A percentile compares a stretch with the other conserved stretches of the same genome.
Evolutionary conservation across 2,329 filamentous ascomycete genomes (phyloP).

Genomic region (Arachnopeziza araneosa): DNA sequence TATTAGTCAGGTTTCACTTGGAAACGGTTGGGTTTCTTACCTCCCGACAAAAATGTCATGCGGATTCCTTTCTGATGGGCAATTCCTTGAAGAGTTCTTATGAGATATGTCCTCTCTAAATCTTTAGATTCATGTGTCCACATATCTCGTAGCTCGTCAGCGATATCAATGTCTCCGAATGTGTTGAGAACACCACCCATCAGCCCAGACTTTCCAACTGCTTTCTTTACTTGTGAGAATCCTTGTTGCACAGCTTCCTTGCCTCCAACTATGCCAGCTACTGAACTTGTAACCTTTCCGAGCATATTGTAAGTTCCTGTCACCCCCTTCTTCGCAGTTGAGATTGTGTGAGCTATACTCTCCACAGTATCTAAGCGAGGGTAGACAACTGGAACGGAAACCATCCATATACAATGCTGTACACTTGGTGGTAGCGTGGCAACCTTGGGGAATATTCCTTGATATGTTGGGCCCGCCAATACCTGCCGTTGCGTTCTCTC

Average conservation of each 20-base stretch:
- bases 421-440: slow-evolving; percentile 85
- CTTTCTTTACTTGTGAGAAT: slow-evolving; percentile 93
- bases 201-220: slow-evolving; percentile 87
- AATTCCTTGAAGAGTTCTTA: slow-evolving; percentile 92
- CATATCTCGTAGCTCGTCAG: slow-evolving; percentile 90
- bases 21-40: slow-evolving; percentile 37
- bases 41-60: slow-evolving; percentile 94
- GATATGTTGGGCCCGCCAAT: slow-evolving; percentile 93
- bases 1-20: slow-evolving; percentile 14
- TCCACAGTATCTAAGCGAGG: slow-evolving; percentile 88
- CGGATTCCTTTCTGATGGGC: slow-evolving; percentile 90
- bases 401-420: slow-evolving; percentile 95
- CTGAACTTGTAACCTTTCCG: slow-evolving; percentile 89
- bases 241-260: slow-evolving; percentile 90
- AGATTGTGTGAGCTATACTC: slow-evolving; percentile 82
- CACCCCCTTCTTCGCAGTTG: slow-evolving; percentile 92
- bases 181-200: slow-evolving; percentile 96
- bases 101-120: slow-evolving; percentile 91
- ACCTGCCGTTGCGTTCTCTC: slow-evolving; percentile 88
- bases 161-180: slow-evolving; percentile 91
- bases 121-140: slow-evolving; percentile 99
- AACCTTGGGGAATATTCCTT: slow-evolving; percentile 94
- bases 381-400: slow-evolving; percentile 86
- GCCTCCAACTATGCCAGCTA: slow-evolving; percentile 91
- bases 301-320: slow-evolving; percentile 95